phyloP scores from a whole-genome alignment of 345 rosid genomes.

The Hibiscus tridactylites region DNA sequence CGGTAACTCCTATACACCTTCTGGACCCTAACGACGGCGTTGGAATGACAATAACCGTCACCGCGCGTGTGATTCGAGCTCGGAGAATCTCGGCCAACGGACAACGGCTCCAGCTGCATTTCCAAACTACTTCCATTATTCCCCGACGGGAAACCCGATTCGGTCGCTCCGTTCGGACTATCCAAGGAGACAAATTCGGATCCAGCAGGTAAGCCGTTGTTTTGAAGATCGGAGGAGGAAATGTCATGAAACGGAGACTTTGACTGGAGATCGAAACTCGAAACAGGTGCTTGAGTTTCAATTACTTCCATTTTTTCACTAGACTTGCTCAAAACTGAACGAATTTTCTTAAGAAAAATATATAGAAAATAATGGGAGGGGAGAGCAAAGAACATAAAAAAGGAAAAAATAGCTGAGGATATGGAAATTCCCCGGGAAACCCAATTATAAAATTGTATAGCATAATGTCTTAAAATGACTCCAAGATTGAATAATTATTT shows the following conservation, averaged over 20 bases:
- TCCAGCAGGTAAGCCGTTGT: background rate
- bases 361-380: too few species aligned
- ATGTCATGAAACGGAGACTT: constrained; percentile 28
- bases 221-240: constrained; percentile 10
- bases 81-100: background rate
- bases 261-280: constrained; percentile 31
- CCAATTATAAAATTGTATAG: too few species aligned
- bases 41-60: constrained; percentile 3
- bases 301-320: constrained; percentile 32
- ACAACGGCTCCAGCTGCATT: background rate
- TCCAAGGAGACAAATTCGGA: background rate
- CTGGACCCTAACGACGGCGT: constrained; percentile 56
- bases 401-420: too few species aligned
- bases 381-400: too few species aligned
- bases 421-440: too few species aligned
- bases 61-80: background rate
- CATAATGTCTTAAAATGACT: too few species aligned
- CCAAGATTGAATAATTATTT: too few species aligned
- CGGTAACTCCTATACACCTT: constrained; percentile 84
- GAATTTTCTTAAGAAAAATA: too few species aligned
- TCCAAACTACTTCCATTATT: background rate
- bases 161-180: background rate
- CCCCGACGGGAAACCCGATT: background rate
- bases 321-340: too few species aligned
- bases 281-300: constrained; percentile 19